Conservation (phyloP, 805 yeast species). For the Pichia thaimueangensis region DNA sequence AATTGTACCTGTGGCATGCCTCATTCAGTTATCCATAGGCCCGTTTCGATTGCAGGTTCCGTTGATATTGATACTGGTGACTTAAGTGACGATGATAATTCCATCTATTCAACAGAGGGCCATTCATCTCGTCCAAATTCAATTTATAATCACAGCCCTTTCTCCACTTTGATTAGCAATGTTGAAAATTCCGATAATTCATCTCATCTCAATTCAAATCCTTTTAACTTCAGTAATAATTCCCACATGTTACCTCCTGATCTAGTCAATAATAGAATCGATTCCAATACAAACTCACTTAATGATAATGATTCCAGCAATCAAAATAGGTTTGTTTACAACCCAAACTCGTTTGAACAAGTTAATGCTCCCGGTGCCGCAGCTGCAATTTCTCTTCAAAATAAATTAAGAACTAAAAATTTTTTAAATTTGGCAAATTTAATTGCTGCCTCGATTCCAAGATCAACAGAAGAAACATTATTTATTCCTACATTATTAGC, state of each 20-base stretch:
- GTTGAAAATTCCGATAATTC: neutral
- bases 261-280: neutral
- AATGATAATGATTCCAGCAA: neutral
- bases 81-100: conserved; percentile 44
- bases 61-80: conserved; percentile 42
- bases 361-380: conserved; percentile 73
- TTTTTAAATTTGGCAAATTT: conserved; percentile 44
- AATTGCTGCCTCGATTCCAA: conserved; percentile 68
- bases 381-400: conserved; percentile 54
- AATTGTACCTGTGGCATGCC: conserved; percentile 51
- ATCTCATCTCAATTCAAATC: neutral
- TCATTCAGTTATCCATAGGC: conserved; percentile 52
- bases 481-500: conserved; percentile 69
- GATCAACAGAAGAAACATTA: conserved; percentile 73
- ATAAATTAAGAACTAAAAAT: conserved; percentile 37
- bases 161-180: conserved; percentile 1
- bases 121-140: conserved; percentile 11
- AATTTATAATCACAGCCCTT: too few species aligned
- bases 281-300: neutral
- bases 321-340: conserved; percentile 14
- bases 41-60: conserved; percentile 61
- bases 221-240: neutral
- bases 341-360: conserved; percentile 44
- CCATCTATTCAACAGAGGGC: conserved; percentile 3
- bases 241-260: neutral